Base-by-base conservation (phyloP, 768 basidiomycete genomes). In the Sarcomyxa edulis region DNA sequence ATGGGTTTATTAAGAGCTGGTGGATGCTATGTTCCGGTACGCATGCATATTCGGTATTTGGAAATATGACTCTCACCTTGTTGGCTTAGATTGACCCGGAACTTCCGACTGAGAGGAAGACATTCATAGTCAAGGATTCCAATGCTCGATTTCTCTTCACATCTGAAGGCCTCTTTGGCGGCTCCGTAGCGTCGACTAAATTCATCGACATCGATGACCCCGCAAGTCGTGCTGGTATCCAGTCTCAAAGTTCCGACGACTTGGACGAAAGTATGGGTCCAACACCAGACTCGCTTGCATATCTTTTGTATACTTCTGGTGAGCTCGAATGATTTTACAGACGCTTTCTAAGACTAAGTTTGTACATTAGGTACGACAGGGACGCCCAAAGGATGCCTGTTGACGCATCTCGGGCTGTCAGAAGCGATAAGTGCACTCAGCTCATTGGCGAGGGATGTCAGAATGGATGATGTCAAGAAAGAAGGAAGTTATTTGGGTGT, bases 221-320 rank as follows among this genome's bases (percentile, higher is more conserved):
- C 6, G 40, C 45, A 6, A 35, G 59, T 7, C 59, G 55, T 33
- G 26, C 32, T 30, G 54, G 52, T 10, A 62, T 69, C 19, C 30
- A 40, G 8, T 30, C 35, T 25, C 56, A 65, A 52, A 46, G 40
- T 11, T 48, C 45, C 20, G 56, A 53, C 9, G 49, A 60, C 25
- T 29, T 69, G 6, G 42, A 54, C 18, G 31, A 41, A 5, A n/a
- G n/a, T n/a, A n/a, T n/a, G n/a, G n/a, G n/a, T n/a, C 61, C 63
- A 10, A 49, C 45, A 22, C 56, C 56, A 6, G 55, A 58, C 28
- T 54, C 51, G 10, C 44, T 66, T 11, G 64, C 73, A 6, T 74
- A 69, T 41, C 59, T 73, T 33, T 51, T 74, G 12, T 74, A 74
- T 41, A 74, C 72, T 2, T 74, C 72, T 40, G 72, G 72, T 72